Conservation (phyloP, 352 stramenopile genomes). For the Phytopythium mirpurense region DNA sequence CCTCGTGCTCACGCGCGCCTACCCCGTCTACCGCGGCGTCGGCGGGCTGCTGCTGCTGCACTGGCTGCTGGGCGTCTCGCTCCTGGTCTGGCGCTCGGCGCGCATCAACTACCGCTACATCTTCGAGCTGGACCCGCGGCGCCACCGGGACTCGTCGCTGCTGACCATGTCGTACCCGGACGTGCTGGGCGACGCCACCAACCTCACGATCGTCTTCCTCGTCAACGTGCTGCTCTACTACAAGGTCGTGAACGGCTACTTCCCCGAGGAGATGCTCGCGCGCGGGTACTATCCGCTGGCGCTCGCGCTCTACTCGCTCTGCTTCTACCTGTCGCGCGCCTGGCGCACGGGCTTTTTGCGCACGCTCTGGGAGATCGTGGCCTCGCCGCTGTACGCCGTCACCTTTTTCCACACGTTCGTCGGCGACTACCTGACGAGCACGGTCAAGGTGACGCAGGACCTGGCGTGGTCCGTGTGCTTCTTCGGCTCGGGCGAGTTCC, state of each 20-base stretch:
- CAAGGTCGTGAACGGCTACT: slow-evolving; percentile 91
- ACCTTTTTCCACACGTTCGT: slow-evolving; percentile 94
- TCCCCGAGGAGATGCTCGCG: slow-evolving; percentile 73
- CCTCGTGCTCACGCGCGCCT: slow-evolving; percentile 74
- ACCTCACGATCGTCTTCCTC: slow-evolving; percentile 95
- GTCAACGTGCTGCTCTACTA: slow-evolving; percentile 96
- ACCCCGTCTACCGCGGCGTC: slow-evolving; percentile 94
- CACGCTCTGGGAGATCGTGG: slow-evolving; percentile 88
- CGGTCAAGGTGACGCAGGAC: slow-evolving; percentile 81
- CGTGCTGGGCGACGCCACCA: slow-evolving; percentile 95
- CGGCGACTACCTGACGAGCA: slow-evolving; percentile 82
- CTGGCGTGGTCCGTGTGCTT: slow-evolving; percentile 95
- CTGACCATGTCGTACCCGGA: slow-evolving; percentile 74
- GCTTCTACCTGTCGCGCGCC: slow-evolving; percentile 89
- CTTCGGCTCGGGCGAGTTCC: slow-evolving; percentile 92
- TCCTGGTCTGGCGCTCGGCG: slow-evolving; percentile 89
- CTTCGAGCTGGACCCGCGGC: slow-evolving; percentile 90
- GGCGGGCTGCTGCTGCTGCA: slow-evolving; percentile 93
- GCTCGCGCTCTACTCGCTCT: slow-evolving; percentile 91
- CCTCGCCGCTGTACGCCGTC: slow-evolving; percentile 87
- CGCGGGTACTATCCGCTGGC: slow-evolving; percentile 90
- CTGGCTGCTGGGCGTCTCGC: slow-evolving; percentile 91
- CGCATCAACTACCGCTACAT: slow-evolving; percentile 95
- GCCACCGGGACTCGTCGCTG: slow-evolving; percentile 8
- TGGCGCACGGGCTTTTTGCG: slow-evolving; percentile 82